These are phyloP conservation scores for Meripilus lineatus DNA, from an alignment of 1,284 basidiomycete genomes.

Conservation along the genomic window DNA sequence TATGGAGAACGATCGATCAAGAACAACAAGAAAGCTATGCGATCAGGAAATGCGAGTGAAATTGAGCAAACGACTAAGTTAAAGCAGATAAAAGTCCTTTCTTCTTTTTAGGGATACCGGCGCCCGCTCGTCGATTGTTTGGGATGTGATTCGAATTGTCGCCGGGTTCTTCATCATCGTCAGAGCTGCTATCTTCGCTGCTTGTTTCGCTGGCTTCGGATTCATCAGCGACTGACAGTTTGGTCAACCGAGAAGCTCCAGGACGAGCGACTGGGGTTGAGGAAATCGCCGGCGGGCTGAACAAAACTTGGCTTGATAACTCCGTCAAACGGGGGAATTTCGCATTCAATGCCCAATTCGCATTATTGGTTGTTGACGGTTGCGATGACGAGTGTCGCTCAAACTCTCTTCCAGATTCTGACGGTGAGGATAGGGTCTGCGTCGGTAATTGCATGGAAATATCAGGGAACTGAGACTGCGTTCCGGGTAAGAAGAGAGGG, in stretches of 20 bases:
- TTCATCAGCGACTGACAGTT: constrained; percentile 29
- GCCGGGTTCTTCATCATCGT: constrained; percentile 27
- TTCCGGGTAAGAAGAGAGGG: constrained; percentile 18
- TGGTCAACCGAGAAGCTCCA: constrained; percentile 19
- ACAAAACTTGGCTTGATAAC: constrained; percentile 43
- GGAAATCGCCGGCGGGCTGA: constrained; percentile 23
- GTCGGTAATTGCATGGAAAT: background rate
- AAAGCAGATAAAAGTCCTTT: constrained; percentile 9
- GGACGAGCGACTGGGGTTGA: constrained; percentile 18
- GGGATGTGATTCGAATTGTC: constrained; percentile 52
- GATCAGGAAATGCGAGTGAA: too few species aligned
- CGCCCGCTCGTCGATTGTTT: constrained; percentile 48
- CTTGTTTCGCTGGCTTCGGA: constrained; percentile 31
- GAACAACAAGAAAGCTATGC: too few species aligned
- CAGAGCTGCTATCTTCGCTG: constrained; percentile 33
- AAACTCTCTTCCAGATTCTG: constrained; percentile 24
- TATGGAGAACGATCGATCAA: too few species aligned
- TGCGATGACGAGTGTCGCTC: background rate
- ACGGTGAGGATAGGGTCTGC: constrained; percentile 1
- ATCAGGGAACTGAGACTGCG: background rate
- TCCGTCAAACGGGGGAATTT: constrained; percentile 47
- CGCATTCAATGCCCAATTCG: constrained; percentile 17
- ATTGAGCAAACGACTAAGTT: too few species aligned
- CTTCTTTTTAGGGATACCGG: constrained; percentile 24
- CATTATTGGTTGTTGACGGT: background rate